Percentiles rank a stretch among this genome's conserved stretches.
phyloP scores from a whole-genome alignment of 2,329 filamentous ascomycete genomes.

The Colletotrichum salicis region DNA sequence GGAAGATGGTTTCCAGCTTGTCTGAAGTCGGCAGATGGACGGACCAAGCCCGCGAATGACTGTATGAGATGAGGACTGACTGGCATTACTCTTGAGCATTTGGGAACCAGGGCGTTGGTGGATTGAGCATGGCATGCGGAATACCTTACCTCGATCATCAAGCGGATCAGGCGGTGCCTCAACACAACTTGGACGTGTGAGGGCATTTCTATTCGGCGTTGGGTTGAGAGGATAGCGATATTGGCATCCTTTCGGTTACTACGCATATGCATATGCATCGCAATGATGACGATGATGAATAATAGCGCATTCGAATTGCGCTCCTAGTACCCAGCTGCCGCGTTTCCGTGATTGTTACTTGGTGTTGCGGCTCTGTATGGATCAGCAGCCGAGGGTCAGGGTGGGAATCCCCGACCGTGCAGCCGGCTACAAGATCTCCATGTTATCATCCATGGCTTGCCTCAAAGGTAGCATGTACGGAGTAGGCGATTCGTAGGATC shows the following conservation, averaged over 20 bases:
- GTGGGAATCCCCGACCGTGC: too few species aligned
- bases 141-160: not conserved
- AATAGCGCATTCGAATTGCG: not conserved
- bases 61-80: not conserved
- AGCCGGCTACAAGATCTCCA: too few species aligned
- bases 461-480: too few species aligned
- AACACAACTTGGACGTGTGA: not conserved
- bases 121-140: conserved; percentile 7
- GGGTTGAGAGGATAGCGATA: not conserved
- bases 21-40: conserved; percentile 39
- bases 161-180: not conserved
- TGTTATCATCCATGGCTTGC: too few species aligned
- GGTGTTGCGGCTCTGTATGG: not conserved
- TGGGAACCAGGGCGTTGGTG: conserved; percentile 14
- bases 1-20: conserved; percentile 56
- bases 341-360: not conserved
- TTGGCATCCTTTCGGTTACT: not conserved
- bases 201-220: not conserved
- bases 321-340: not conserved
- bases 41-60: not conserved
- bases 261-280: not conserved
- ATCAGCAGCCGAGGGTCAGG: too few species aligned
- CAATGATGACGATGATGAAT: not conserved
- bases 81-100: not conserved
- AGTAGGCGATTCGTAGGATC: not conserved